Evolutionary conservation across 1,139 yeast species (phyloP), one percentile per base, ranked within the genome.

Genomic region (Scheffersomyces lignicola): DNA sequence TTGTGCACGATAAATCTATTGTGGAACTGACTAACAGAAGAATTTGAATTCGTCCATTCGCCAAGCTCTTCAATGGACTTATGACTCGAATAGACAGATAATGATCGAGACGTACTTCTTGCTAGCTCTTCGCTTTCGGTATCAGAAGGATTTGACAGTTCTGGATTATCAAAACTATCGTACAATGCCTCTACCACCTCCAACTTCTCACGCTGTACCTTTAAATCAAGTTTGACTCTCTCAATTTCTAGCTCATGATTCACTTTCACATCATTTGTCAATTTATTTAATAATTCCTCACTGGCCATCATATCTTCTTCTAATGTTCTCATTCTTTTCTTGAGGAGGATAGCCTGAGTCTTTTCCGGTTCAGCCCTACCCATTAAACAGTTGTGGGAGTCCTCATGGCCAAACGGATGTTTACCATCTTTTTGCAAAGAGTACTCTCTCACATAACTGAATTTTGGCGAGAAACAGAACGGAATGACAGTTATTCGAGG

Each of bases 1-100:
- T 84, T 81, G 50, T 89, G 95, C 21, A 90, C 68, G 41, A 84
- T 80, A 52, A 85, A 90, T 35, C 94, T 66, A 52, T 92, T 90
- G 44, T 80, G 83, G 60, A 80, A 88, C 11, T 49, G 58, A 28
- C 60, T 56, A 3, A 58, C 60, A 3, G 54, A 45, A 9, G 51
- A 48, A 21, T 66, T 52, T 27, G 59, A 45, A 8, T 55, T 51
- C 3, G 65, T 54, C 6, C 11, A 60, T 60, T 25, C 52, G 10
- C 29, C 29, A 5, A 65, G 58, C 5, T 64, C 65, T 40, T 52
- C 50, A 40, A 39, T 38, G 0, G 64, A 54, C 24, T 41, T 43
- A 43, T 51, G 69, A 41, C 50, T 55, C 2, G 63, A 54, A 47
- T 48, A 64, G 0, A 58, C 49, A 4, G 65, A 58, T 18, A 65